Percentiles rank a stretch among this genome's conserved stretches.
Conservation (phyloP, 2,329 filamentous ascomycete genomes). For the Stagonosporopsis chrysanthemi region DNA sequence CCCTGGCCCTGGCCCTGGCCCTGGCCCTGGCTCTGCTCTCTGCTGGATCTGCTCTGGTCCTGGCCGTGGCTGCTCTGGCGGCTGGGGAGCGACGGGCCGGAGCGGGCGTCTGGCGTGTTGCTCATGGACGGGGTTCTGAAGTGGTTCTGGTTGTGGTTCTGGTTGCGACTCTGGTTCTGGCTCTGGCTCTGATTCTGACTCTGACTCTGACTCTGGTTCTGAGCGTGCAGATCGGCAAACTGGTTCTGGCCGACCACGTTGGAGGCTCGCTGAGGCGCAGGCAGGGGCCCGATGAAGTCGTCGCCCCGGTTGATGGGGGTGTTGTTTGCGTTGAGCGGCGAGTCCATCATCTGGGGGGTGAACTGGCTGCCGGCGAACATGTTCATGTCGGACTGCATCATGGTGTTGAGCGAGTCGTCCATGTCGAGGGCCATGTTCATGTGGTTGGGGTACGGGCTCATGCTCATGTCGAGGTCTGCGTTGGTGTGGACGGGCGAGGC, state of each 20-base stretch:
- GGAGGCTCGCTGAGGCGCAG: conserved; percentile 41
- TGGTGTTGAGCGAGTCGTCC: conserved; percentile 47
- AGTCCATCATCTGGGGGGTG: conserved; percentile 49
- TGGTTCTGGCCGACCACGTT: conserved; percentile 17
- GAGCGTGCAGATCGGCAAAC: conserved; percentile 4
- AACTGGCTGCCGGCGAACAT: conserved; percentile 53
- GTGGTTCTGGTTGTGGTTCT: conserved; percentile 29
- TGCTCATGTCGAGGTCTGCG: conserved; percentile 52
- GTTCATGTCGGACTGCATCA: conserved; percentile 48
- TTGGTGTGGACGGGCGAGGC: conserved; percentile 53
- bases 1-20: conserved; percentile 27
- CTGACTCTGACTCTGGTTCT: conserved; percentile 33
- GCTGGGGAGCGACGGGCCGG: conserved; percentile 32
- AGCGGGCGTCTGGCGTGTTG: conserved; percentile 40
- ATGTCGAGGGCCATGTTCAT: conserved; percentile 56
- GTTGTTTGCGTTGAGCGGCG: conserved; percentile 46
- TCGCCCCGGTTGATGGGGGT: conserved; percentile 13
- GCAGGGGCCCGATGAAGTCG: conserved; percentile 45
- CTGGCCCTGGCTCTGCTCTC: conserved; percentile 30
- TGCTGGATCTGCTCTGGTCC: conserved; percentile 32
- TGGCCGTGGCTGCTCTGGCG: conserved; percentile 39
- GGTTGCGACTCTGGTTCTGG: conserved; percentile 17
- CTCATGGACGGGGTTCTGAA: conserved; percentile 38
- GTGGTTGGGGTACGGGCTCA: conserved; percentile 53
- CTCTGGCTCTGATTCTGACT: not conserved